Conservation (phyloP, 345 rosid species). For the Barbarea vulgaris region DNA sequence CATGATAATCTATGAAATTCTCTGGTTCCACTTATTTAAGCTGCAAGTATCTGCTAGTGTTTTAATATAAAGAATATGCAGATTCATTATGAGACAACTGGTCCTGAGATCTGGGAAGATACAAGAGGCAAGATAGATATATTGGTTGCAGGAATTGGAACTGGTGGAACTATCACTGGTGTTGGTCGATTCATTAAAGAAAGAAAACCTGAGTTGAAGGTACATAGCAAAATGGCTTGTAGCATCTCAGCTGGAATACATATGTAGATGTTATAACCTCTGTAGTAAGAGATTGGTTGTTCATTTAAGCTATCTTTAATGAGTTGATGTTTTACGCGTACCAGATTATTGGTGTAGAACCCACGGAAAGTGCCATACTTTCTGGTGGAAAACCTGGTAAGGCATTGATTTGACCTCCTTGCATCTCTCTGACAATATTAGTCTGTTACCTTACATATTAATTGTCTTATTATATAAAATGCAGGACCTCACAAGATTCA, state of each 20-base stretch:
- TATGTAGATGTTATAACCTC: slow-evolving; percentile 8
- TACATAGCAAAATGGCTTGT: slow-evolving; percentile 14
- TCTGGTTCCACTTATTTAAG: background rate
- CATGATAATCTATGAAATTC: background rate
- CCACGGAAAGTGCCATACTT: slow-evolving; percentile 75
- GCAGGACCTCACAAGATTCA: slow-evolving; percentile 99
- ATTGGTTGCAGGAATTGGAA: slow-evolving; percentile 80
- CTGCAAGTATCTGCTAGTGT: slow-evolving; percentile 24
- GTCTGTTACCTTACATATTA: background rate
- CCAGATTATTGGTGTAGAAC: slow-evolving; percentile 89
- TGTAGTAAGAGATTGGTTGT: slow-evolving; percentile 1
- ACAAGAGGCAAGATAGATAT: slow-evolving; percentile 82
- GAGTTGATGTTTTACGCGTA: slow-evolving; percentile 30
- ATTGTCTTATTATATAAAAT: slow-evolving; percentile 19
- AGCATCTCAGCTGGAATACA: slow-evolving; percentile 9
- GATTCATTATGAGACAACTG: slow-evolving; percentile 87
- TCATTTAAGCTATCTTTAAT: background rate
- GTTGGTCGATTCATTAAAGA: slow-evolving; percentile 79
- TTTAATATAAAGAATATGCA: slow-evolving; percentile 37
- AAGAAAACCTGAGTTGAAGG: slow-evolving; percentile 44
- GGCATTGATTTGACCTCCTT: slow-evolving; percentile 14
- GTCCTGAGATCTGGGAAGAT: slow-evolving; percentile 91
- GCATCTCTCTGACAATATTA: slow-evolving; percentile 16
- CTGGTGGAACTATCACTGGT: slow-evolving; percentile 88
- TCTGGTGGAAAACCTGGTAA: slow-evolving; percentile 92